A percentile compares a stretch with the other conserved stretches of the same genome.
These are phyloP conservation scores for Mortierella alpina DNA, from an alignment of 192 early-diverging fungal species.

Conservation along the genomic window DNA sequence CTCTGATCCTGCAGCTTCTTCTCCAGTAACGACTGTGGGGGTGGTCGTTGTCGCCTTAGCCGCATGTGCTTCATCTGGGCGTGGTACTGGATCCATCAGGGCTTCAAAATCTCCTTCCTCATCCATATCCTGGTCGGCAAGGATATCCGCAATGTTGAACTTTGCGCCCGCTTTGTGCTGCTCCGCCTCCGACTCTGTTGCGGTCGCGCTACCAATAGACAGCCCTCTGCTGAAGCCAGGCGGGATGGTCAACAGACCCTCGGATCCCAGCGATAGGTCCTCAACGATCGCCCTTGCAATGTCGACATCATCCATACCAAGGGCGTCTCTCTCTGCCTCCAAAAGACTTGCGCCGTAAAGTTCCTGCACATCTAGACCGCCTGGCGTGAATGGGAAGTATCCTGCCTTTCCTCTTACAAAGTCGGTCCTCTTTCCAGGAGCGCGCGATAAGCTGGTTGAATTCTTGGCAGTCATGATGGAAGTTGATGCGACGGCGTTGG, in stretches of 20 bases:
- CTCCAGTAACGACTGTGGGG: not conserved
- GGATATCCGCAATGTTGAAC: conserved; percentile 56
- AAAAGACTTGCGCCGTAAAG: conserved; percentile 33
- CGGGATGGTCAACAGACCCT: conserved; percentile 65
- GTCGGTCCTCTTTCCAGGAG: conserved; percentile 63
- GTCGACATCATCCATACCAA: conserved; percentile 46
- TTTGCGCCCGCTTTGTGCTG: not conserved
- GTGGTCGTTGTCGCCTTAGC: not conserved
- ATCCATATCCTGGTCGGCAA: conserved; percentile 42
- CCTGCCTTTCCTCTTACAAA: conserved; percentile 79
- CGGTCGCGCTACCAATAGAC: conserved; percentile 51
- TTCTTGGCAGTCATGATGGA: conserved; percentile 63
- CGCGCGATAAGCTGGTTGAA: conserved; percentile 78
- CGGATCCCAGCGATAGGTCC: conserved; percentile 31
- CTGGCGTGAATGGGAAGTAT: conserved; percentile 83
- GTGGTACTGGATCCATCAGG: conserved; percentile 27
- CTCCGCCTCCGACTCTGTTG: conserved; percentile 14
- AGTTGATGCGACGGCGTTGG: conserved; percentile 30
- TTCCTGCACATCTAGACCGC: conserved; percentile 67
- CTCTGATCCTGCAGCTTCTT: conserved; percentile 2
- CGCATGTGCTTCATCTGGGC: not conserved
- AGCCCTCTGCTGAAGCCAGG: conserved; percentile 82
- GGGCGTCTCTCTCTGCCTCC: conserved; percentile 38
- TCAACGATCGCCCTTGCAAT: conserved; percentile 32
- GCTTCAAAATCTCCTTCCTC: conserved; percentile 42